Conservation (phyloP, 495 filamentous ascomycete species). For the Tuber aestivum region DNA sequence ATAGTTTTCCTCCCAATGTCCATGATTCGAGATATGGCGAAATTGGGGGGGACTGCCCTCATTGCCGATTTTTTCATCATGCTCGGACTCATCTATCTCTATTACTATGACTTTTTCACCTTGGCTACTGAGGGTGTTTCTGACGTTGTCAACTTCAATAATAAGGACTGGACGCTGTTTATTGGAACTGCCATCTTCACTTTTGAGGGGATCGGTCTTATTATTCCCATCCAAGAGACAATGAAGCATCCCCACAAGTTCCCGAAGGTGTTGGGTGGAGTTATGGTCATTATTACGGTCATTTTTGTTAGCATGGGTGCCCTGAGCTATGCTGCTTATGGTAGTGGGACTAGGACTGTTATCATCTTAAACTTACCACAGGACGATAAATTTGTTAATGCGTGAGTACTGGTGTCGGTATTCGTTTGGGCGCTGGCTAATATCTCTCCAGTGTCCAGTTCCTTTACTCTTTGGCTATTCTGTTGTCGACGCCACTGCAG, state of each 20-base stretch:
- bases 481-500: constrained; percentile 88
- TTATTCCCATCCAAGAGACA: constrained; percentile 95
- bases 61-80: constrained; percentile 92
- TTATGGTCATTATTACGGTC: constrained; percentile 90
- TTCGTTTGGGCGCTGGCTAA: not conserved
- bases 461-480: constrained; percentile 87
- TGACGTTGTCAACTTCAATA: constrained; percentile 82
- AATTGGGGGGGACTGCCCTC: constrained; percentile 82
- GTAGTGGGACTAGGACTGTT: constrained; percentile 88
- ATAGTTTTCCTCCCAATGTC: constrained; percentile 88
- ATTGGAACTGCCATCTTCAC: constrained; percentile 99
- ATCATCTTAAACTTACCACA: constrained; percentile 93
- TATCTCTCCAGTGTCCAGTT: constrained; percentile 60
- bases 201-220: constrained; percentile 95
- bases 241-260: constrained; percentile 88
- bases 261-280: constrained; percentile 70
- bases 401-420: constrained; percentile 30
- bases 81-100: constrained; percentile 84
- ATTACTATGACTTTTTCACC: constrained; percentile 86
- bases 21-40: constrained; percentile 89
- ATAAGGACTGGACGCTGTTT: constrained; percentile 85
- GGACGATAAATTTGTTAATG: constrained; percentile 92
- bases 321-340: constrained; percentile 91
- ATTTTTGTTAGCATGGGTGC: constrained; percentile 89
- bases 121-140: constrained; percentile 65